A percentile compares a stretch with the other conserved stretches of the same genome.
phyloP scores from a whole-genome alignment of 129 eudicot species.

The Pulicaria dysenterica region DNA sequence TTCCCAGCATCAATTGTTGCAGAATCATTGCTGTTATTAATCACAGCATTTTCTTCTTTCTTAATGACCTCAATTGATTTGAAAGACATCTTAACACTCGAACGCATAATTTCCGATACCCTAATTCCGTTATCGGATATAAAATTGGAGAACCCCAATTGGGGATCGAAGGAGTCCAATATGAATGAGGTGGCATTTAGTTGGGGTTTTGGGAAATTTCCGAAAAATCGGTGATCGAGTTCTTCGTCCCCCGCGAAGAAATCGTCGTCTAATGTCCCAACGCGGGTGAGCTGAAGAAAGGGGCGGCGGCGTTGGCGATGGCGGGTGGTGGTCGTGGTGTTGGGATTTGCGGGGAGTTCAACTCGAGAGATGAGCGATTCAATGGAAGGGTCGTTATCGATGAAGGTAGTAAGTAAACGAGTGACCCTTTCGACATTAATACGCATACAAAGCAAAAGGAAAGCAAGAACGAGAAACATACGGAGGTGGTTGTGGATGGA shows the following conservation, averaged over 20 bases:
- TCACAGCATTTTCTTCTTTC: background rate
- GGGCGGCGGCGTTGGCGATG: constrained; percentile 60
- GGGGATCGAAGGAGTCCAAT: constrained; percentile 43
- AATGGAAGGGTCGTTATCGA: constrained; percentile 72
- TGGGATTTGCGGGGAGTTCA: constrained; percentile 40
- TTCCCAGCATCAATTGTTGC: constrained; percentile 22
- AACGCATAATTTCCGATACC: constrained; percentile 35
- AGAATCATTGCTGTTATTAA: constrained; percentile 5
- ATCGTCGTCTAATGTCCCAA: constrained; percentile 75
- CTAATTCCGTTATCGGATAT: constrained; percentile 57
- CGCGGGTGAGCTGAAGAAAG: constrained; percentile 73
- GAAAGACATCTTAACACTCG: constrained; percentile 41
- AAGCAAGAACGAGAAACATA: constrained; percentile 51
- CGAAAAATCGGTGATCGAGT: constrained; percentile 51
- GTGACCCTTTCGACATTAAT: constrained; percentile 56
- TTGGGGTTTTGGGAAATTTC: constrained; percentile 21
- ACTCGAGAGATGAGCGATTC: constrained; percentile 62
- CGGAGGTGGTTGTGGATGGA: constrained; percentile 46
- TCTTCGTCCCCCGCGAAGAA: constrained; percentile 72
- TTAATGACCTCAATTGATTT: constrained; percentile 29
- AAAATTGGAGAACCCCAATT: constrained; percentile 43
- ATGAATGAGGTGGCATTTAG: constrained; percentile 40
- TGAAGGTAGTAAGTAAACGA: constrained; percentile 54
- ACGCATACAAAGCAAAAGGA: constrained; percentile 62
- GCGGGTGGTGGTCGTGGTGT: constrained; percentile 26